Conservation (phyloP, 2,329 filamentous ascomycete genomes). For the Dactylellina drechsleri region DNA sequence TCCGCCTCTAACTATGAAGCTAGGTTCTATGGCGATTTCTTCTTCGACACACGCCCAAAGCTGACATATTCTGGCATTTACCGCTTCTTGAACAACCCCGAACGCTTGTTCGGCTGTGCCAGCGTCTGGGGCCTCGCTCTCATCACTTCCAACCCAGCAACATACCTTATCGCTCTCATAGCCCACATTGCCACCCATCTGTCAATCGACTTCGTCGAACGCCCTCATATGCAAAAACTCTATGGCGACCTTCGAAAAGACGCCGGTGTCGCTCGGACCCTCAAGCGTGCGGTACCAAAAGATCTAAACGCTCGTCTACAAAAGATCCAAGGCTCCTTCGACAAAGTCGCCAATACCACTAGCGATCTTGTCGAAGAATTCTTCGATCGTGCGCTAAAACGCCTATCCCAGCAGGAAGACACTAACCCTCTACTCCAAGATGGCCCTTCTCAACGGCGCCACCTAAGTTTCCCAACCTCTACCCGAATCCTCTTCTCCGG, state of each 20-base stretch:
- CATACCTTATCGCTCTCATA: slow-evolving; percentile 85
- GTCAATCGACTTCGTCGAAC: slow-evolving; percentile 93
- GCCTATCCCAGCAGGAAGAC: slow-evolving; percentile 70
- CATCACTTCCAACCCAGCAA: slow-evolving; percentile 86
- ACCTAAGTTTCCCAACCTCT: slow-evolving; percentile 40
- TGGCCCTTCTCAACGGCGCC: slow-evolving; percentile 15
- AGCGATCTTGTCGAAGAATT: slow-evolving; percentile 91
- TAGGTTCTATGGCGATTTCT: slow-evolving; percentile 93
- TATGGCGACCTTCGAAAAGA: slow-evolving; percentile 87
- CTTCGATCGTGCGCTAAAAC: slow-evolving; percentile 83
- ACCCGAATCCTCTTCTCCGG: slow-evolving; percentile 41
- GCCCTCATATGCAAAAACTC: slow-evolving; percentile 97
- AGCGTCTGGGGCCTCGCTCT: slow-evolving; percentile 95
- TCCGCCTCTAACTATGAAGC: not conserved
- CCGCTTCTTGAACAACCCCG: slow-evolving; percentile 96
- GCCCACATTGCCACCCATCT: slow-evolving; percentile 85
- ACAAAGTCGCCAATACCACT: slow-evolving; percentile 85
- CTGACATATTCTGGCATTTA: slow-evolving; percentile 97
- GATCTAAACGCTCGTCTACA: slow-evolving; percentile 64
- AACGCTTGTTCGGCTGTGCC: slow-evolving; percentile 89
- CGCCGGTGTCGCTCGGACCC: slow-evolving; percentile 89
- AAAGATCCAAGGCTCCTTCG: slow-evolving; percentile 76
- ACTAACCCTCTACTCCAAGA: slow-evolving; percentile 27
- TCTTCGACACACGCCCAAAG: slow-evolving; percentile 80
- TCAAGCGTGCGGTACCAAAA: slow-evolving; percentile 82